Conservation (phyloP, 805 yeast genomes). For the Maudiozyma saulgeensis region DNA sequence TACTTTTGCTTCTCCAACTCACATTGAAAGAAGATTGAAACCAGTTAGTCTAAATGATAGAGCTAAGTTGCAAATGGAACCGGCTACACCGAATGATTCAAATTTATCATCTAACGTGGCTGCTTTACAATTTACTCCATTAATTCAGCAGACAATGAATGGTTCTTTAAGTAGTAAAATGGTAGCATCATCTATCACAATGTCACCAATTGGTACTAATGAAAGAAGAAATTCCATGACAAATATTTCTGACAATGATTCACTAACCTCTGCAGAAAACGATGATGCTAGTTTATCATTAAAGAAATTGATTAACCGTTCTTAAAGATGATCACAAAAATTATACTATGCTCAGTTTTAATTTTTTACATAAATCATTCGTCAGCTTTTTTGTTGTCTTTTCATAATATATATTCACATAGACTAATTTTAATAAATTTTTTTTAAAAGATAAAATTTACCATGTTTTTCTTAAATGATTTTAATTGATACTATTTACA, state of each 20-base stretch:
- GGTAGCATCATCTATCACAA: constrained; percentile 6
- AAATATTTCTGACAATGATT: constrained; percentile 1
- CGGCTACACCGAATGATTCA: constrained; percentile 3
- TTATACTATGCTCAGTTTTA: too few species aligned
- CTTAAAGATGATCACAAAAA: background rate
- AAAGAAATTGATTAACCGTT: constrained; percentile 20
- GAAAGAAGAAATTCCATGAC: constrained; percentile 2
- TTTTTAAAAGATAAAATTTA: background rate
- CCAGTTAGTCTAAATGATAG: background rate
- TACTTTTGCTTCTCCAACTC: constrained; percentile 16
- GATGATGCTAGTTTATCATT: constrained; percentile 28
- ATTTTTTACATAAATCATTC: too few species aligned
- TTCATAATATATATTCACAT: background rate
- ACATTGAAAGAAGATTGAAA: constrained; percentile 10
- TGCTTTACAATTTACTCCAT: constrained; percentile 23
- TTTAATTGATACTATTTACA: background rate
- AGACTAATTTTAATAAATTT: background rate
- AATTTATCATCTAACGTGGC: background rate
- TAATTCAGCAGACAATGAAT: constrained; percentile 27
- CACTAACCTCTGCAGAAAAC: constrained; percentile 3
- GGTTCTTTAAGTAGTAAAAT: constrained; percentile 19
- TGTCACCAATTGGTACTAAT: constrained; percentile 6
- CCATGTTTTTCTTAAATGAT: background rate
- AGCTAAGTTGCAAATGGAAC: constrained; percentile 11
- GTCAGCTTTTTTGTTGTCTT: too few species aligned